A percentile compares a stretch with the other conserved stretches of the same genome.
Conservation (phyloP, 129 eudicot species). For the Lactuca saligna region DNA sequence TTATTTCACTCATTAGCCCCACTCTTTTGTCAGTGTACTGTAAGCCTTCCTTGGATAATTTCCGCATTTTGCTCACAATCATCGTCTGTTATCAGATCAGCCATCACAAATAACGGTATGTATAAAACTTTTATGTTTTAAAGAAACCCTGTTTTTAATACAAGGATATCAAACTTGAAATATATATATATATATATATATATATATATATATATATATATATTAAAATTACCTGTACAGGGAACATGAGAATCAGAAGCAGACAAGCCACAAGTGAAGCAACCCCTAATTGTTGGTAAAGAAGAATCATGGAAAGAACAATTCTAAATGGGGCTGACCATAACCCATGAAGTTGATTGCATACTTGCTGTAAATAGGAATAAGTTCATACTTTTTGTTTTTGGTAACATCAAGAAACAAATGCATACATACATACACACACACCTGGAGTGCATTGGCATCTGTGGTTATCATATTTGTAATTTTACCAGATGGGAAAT, state of each 20-base stretch:
- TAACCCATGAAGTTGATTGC: constrained; percentile 83
- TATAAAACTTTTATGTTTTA: neutral
- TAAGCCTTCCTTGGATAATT: constrained; percentile 80
- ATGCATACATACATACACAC: neutral
- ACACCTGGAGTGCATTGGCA: constrained; percentile 92
- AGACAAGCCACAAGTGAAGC: constrained; percentile 82
- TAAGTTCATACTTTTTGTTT: neutral
- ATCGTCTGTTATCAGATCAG: constrained; percentile 45
- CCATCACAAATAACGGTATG: constrained; percentile 21
- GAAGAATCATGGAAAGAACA: constrained; percentile 73
- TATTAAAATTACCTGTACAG: constrained; percentile 85
- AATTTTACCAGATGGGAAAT: constrained; percentile 72
- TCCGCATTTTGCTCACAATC: constrained; percentile 83
- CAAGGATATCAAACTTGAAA: too few relatives aligned
- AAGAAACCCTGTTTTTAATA: too few relatives aligned
- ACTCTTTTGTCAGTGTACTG: constrained; percentile 96
- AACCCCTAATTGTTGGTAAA: constrained; percentile 80
- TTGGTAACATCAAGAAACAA: neutral
- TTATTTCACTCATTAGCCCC: constrained; percentile 87
- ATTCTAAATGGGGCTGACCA: constrained; percentile 99
- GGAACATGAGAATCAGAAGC: constrained; percentile 72
- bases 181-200: too few relatives aligned
- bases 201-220: too few relatives aligned
- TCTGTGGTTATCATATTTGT: constrained; percentile 95
- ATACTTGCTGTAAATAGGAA: constrained; percentile 69